Evolutionary conservation across 1,139 yeast species (phyloP), one percentile per base, ranked within the genome.

Genomic region (Protomyces inundatus): DNA sequence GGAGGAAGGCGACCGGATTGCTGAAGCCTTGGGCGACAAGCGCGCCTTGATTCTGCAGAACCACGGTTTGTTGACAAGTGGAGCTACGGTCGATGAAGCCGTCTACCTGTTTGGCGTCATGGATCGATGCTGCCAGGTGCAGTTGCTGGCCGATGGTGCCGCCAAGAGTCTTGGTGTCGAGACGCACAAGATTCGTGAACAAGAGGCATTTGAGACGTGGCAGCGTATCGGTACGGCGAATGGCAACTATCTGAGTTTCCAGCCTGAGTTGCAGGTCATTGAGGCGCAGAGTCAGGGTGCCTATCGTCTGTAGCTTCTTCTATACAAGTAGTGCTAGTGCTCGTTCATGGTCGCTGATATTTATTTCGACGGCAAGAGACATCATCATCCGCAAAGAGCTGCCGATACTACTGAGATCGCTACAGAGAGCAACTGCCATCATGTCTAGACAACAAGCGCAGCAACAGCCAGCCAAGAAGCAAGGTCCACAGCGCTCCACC

Each of bases 51-150:
- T 88, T 69, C 79, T 88, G 69, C 87, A 83, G 72, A 88, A 87
- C 76, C 95, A 88, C 72, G 95, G 95, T 10, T 79, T 88, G 52
- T 74, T 88, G 68, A 87, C 95, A 1, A 88, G 85, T 3, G 95
- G 95, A 10, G 68, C 76, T 42, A 87, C 90, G 0, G 88, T 87
- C 9, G 95, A 87, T 71, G 95, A 87, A 76, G 95, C 95, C 2
- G 93, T 91, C 1, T 85, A 84, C 71, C 74, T 86, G 66, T 88
- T 84, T 73, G 80, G 85, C 0, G 76, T 86, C 66, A 77, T 85
- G 82, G 95, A 88, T 72, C 81, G 82, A 71, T 74, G 83, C 6
- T 88, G 95, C 73, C 82, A 86, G 70, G 82, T 83, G n/a, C 95
- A 88, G 74, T 75, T 88, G 70, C 74, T 83, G 67, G 90, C 84